Evolutionary conservation across 768 basidiomycete species (phyloP), one percentile per base, ranked within the genome.

Genomic region (Kwoniella heveanensis): DNA sequence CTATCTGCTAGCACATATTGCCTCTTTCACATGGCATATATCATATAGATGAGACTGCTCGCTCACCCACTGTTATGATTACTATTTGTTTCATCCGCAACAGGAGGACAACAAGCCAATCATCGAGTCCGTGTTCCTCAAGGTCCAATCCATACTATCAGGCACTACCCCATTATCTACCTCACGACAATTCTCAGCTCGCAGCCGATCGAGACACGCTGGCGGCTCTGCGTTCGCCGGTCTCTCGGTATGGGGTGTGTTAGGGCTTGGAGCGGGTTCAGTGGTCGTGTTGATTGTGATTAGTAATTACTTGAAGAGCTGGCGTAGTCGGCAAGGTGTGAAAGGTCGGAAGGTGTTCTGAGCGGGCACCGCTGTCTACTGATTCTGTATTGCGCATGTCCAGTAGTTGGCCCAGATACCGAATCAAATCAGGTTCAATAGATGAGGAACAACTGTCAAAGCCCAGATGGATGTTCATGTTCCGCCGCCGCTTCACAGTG

Each of bases 81-180:
- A n/a, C n/a, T n/a, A n/a, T n/a, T n/a, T n/a, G n/a, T n/a, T n/a
- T n/a, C n/a, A n/a, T n/a, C n/a, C n/a, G n/a, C n/a, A n/a, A n/a
- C 24, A 64, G 62, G 62, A 64, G 25, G 62, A 64, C 24, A 64
- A 57, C 37, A 64, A 64, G 53, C 62, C 62, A 4, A 51, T 64
- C 13, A 56, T 64, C 44, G 62, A 64, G 49, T 44, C 47, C 9
- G 50, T 64, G 2, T 64, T 64, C 50, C 48, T 55, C n/a, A 29
- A 56, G 30, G 53, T 64, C 4, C 62, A 64, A 57, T 51, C 32
- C 4, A 51, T 64, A 21, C 25, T 57, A 44, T 56, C 62, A 49
- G 60, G 60, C 1, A 29, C 46, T 4, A 55, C 60, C 30, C 53
- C 60, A 4, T 26, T 62, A 27, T 53, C 36, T 3, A 13, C 57